Percentiles rank a stretch among this genome's conserved stretches.
Conservation (phyloP, 345 rosid species). For the Iberis pinnata region DNA sequence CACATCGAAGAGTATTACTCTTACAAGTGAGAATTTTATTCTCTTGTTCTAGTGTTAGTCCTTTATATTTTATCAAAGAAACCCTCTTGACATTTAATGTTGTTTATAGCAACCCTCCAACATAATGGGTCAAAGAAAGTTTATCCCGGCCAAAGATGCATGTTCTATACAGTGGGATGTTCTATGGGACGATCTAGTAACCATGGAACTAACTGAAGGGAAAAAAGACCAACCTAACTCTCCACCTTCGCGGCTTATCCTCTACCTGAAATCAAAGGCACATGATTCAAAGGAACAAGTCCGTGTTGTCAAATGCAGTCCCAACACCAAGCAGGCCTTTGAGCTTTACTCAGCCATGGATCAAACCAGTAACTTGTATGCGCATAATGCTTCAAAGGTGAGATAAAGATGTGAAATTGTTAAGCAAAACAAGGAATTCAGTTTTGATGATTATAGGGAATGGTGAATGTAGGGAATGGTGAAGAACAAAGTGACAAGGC, state of each 20-base stretch:
- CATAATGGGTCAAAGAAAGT: conserved; percentile 81
- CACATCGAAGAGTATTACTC: conserved; percentile 75
- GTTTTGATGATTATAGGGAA: conserved; percentile 37
- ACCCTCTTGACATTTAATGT: conserved; percentile 3
- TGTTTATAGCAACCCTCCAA: conserved; percentile 74
- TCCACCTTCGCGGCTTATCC: conserved; percentile 61
- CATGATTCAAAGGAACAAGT: conserved; percentile 63
- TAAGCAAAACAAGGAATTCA: conserved; percentile 8
- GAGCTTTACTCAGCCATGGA: conserved; percentile 68
- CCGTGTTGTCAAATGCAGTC: conserved; percentile 68
- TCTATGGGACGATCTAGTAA: conserved; percentile 64
- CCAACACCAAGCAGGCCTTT: conserved; percentile 59
- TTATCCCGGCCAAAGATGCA: conserved; percentile 84
- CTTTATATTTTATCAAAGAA: conserved; percentile 7
- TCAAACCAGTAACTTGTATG: conserved; percentile 55
- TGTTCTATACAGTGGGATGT: conserved; percentile 91
- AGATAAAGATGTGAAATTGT: conserved; percentile 21
- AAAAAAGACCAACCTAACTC: conserved; percentile 71
- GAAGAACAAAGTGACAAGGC: conserved; percentile 70
- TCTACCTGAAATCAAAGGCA: conserved; percentile 46
- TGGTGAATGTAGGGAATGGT: conserved; percentile 64
- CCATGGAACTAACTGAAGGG: conserved; percentile 78
- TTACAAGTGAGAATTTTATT: conserved; percentile 55
- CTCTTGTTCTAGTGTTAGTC: conserved; percentile 10
- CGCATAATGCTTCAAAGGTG: conserved; percentile 51